These are phyloP conservation scores for Fusarium sp. DNA, from an alignment of 2,329 filamentous ascomycete species.

Conservation along the genomic window DNA sequence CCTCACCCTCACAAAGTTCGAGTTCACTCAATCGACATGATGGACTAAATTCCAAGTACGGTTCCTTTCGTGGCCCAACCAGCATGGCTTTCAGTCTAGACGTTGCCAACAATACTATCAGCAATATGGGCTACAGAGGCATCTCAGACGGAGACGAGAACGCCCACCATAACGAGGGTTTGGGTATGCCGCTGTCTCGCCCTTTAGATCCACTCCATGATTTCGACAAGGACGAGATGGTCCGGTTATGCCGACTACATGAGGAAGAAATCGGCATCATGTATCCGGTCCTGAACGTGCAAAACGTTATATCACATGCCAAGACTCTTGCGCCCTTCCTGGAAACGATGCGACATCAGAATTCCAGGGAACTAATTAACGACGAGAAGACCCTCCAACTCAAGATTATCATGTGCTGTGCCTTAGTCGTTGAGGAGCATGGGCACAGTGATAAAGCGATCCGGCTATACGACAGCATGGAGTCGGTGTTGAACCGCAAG, in stretches of 20 bases:
- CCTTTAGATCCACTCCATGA: conserved; percentile 78
- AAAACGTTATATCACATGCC: conserved; percentile 73
- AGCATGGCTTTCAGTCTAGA: conserved; percentile 86
- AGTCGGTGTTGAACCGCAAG: conserved; percentile 71
- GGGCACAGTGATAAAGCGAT: conserved; percentile 78
- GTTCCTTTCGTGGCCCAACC: conserved; percentile 82
- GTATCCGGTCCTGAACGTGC: conserved; percentile 85
- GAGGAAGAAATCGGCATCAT: conserved; percentile 92
- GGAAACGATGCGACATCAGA: conserved; percentile 57
- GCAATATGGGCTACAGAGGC: conserved; percentile 84
- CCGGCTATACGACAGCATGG: conserved; percentile 78
- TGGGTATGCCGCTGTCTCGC: conserved; percentile 45
- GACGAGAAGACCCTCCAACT: conserved; percentile 70
- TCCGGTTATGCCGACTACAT: conserved; percentile 78
- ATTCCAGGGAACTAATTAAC: conserved; percentile 51
- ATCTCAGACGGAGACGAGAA: conserved; percentile 70
- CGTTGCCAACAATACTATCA: conserved; percentile 83
- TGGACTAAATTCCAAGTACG: conserved; percentile 61
- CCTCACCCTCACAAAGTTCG: conserved; percentile 55
- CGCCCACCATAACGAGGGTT: conserved; percentile 45
- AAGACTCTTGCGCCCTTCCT: conserved; percentile 75
- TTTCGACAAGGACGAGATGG: conserved; percentile 78
- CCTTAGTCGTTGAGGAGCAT: conserved; percentile 77
- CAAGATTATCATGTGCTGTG: conserved; percentile 84
- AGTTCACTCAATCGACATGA: conserved; percentile 52